Base-by-base conservation (phyloP, 192 early-diverging fungal genomes). In the Spinellus fusiger region DNA sequence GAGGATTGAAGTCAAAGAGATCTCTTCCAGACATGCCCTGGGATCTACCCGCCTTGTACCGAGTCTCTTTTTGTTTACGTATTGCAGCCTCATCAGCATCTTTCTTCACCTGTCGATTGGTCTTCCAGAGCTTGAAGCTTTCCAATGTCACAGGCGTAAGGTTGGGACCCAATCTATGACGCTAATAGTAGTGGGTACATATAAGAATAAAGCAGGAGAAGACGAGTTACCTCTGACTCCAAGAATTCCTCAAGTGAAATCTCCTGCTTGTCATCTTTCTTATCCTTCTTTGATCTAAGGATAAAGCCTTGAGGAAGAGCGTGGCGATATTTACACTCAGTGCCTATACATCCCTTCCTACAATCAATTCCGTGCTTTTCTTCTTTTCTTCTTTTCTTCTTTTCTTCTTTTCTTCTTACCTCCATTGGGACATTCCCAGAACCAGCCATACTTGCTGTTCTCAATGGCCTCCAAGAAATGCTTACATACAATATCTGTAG, bases 391-490 rank as follows among this genome's bases (percentile, higher is more conserved):
- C 16, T 46, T 64, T 48, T 12, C 10, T 31, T 34, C 13, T 35
- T 16, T 35, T 61, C 15, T 56, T 15, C 0, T 49, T 0, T 27
- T 18, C 10, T n/a, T n/a, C 13, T 74, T 78, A 73, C 91, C 90
- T 62, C 94, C 94, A 65, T 94, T 95, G 33, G 97, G 97, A 71
- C 96, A 98, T 57, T 94, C 93, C 96, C 96, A 98, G 84, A 98
- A 98, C 96, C 95, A 96, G 52, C 94, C 95, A 76, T 98, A 99
- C 79, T 96, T 96, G 65, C 84, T 77, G 54, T 74, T 82, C 66
- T 98, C 95, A 59, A 99, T 95, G 12, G 95, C 95, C 63, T 98
- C 94, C 78, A 99, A 82, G 70, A 99, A 99, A 69, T 76, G 86
- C 81, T 96, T 99, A 84, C 97, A 99, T 15, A 99, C 97, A 79